These are phyloP conservation scores for Phytophthora colocasiae DNA, from an alignment of 352 stramenopile genomes.

Conservation along the genomic window DNA sequence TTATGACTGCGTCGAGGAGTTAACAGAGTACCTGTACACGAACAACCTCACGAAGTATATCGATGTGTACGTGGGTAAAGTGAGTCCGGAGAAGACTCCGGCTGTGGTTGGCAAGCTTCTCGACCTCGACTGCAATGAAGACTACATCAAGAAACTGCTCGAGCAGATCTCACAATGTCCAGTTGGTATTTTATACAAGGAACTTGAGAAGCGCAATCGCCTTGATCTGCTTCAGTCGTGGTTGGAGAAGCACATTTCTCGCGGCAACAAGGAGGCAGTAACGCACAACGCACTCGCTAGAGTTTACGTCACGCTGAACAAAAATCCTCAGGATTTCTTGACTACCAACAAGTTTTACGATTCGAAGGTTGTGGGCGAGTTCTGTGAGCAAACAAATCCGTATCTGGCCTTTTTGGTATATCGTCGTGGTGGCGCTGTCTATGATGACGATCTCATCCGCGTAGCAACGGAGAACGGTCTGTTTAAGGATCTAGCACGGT, in stretches of 20 bases:
- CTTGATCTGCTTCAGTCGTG: constrained; percentile 98
- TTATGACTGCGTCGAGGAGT: constrained; percentile 99
- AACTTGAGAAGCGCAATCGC: constrained; percentile 99
- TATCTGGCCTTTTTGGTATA: constrained; percentile 99
- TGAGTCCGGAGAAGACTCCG: constrained; percentile 98
- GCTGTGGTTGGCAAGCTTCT: constrained; percentile 99
- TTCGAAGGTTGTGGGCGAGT: constrained; percentile 98
- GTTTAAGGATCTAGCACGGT: constrained; percentile 99
- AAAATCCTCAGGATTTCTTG: constrained; percentile 99
- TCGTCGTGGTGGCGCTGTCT: constrained; percentile 97
- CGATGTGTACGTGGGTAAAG: constrained; percentile 99
- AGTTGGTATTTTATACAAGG: constrained; percentile 98
- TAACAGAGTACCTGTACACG: constrained; percentile 99
- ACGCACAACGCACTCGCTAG: constrained; percentile 99
- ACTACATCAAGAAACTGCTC: constrained; percentile 99
- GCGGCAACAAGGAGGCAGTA: constrained; percentile 98
- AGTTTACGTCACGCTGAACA: constrained; percentile 99
- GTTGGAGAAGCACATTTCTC: constrained; percentile 98
- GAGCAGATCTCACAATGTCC: constrained; percentile 96
- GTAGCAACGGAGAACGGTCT: constrained; percentile 99
- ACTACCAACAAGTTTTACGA: constrained; percentile 99
- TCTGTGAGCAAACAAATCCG: constrained; percentile 99
- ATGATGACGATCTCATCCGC: constrained; percentile 99
- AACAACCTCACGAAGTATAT: constrained; percentile 99
- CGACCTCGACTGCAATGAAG: constrained; percentile 98